Conservation (phyloP, 2,329 filamentous ascomycete genomes). For the Fusarium sp. region DNA sequence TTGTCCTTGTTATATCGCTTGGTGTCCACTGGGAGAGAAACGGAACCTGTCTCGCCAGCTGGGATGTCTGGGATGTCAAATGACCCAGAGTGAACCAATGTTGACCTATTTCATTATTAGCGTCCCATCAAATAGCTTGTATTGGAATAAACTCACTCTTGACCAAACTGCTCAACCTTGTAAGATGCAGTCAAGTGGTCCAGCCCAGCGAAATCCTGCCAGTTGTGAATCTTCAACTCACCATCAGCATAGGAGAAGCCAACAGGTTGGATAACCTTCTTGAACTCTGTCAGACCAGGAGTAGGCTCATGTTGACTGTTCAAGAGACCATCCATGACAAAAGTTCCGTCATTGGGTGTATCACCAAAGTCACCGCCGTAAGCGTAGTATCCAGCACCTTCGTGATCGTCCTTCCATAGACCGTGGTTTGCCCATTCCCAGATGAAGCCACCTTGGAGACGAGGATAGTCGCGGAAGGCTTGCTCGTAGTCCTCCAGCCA, state of each 20-base stretch:
- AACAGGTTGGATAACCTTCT: constrained; percentile 70
- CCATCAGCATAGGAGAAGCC: constrained; percentile 54
- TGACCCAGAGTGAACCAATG: constrained; percentile 50
- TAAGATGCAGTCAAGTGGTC: constrained; percentile 58
- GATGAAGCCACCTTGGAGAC: constrained; percentile 75
- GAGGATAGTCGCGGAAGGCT: constrained; percentile 69
- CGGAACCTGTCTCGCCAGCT: constrained; percentile 53
- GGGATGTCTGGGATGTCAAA: constrained; percentile 57
- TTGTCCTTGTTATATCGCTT: constrained; percentile 48
- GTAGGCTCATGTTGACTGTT: constrained; percentile 67
- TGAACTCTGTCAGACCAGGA: constrained; percentile 67
- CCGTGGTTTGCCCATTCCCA: constrained; percentile 77
- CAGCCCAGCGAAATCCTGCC: constrained; percentile 63
- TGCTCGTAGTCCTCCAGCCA: constrained; percentile 76
- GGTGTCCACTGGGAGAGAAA: constrained; percentile 50
- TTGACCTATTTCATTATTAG: constrained; percentile 23
- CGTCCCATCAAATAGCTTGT: accelerated
- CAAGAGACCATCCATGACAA: constrained; percentile 72
- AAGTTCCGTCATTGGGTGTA: constrained; percentile 69
- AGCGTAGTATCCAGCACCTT: constrained; percentile 64
- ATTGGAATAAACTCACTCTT: constrained; percentile 52
- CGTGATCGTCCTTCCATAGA: constrained; percentile 60
- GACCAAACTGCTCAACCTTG: constrained; percentile 57
- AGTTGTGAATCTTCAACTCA: constrained; percentile 59
- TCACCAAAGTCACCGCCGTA: constrained; percentile 75